Base-by-base conservation (phyloP, 2,329 filamentous ascomycete genomes). In the Taxawa tesnikishii region DNA sequence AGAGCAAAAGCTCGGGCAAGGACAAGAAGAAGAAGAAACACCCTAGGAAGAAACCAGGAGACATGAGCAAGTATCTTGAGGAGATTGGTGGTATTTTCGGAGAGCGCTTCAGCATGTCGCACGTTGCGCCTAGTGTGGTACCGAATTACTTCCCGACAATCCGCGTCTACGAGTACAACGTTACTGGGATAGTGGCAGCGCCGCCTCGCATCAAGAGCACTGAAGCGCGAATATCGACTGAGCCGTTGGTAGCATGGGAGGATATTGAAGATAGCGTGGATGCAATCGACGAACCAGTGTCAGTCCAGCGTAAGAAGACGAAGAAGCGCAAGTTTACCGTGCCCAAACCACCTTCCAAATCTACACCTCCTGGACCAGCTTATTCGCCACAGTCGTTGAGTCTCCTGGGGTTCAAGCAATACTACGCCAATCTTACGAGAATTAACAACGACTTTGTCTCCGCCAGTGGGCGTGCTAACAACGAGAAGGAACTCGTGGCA, bases 121-220 rank as follows among this genome's bases (percentile, higher is more conserved):
- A 90, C 15, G 78, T 96, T 34, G 73, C 79, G 28, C 83, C 88
- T 0, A 96, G 87, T 50, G 65, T 98, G 23, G 83, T 41, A 3
- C 38, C 38, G 11, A 93, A 87, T 49, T 94, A 83, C 56, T 88
- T 87, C 42, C 87, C 87, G 1, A 84, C 82, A 1, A 58, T 94
- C 14, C 74, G 87, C n/a, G 70, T 98, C n/a, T 66, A 88, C 42
- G 83, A 94, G 49, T 98, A 96, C 64, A 96, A 98, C 52, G 83
- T 83, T 33, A 82, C 68, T 0, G 83, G 84, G 0, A 53, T 94
- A 3, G 79, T 84, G 28, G 4, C 18, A 17, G 13, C 12, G n/a
- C 4, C 9, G 15, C 18, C 4, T 13, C 15, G 13, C 11, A 18
- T 30, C 7, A 16, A 31, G 33, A 33, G 17, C 9, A 16, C n/a